These are phyloP conservation scores for Neonectria sp. DNA, from an alignment of 2,329 filamentous ascomycete species.

Conservation along the genomic window DNA sequence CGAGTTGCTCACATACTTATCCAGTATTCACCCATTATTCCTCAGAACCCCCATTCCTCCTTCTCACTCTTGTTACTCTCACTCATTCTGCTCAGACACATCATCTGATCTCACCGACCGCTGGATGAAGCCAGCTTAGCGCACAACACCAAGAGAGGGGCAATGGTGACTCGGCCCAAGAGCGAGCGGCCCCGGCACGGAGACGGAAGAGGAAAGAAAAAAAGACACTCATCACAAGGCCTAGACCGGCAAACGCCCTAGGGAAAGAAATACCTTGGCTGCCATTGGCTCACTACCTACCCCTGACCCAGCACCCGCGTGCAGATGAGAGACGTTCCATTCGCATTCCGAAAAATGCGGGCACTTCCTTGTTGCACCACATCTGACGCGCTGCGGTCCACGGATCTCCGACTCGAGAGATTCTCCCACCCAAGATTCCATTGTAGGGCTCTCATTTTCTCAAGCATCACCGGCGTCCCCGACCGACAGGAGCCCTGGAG, in stretches of 20 bases:
- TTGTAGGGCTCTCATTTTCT: neutral
- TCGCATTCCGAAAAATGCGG: constrained; percentile 22
- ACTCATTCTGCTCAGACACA: neutral
- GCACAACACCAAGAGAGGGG: constrained; percentile 20
- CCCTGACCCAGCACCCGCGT: constrained; percentile 1
- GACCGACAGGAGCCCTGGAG: neutral
- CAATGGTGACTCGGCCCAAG: constrained; percentile 16
- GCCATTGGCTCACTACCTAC: constrained; percentile 33
- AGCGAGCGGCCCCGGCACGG: constrained; percentile 4
- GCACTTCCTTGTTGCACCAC: neutral
- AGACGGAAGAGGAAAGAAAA: neutral
- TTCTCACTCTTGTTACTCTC: neutral
- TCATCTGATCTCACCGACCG: constrained; percentile 9
- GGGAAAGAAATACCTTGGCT: constrained; percentile 41
- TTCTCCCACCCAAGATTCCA: constrained; percentile 4
- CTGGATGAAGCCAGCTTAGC: constrained; percentile 20
- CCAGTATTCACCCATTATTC: too few relatives aligned
- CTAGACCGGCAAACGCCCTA: constrained; percentile 19
- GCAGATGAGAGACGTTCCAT: neutral
- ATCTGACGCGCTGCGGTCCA: neutral
- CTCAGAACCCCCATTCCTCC: too few relatives aligned
- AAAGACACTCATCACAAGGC: constrained; percentile 8
- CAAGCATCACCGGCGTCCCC: neutral
- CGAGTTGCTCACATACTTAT: neutral
- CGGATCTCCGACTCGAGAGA: neutral